Conservation (phyloP, 441 rosid species). For the Codiaeum variegatum region DNA sequence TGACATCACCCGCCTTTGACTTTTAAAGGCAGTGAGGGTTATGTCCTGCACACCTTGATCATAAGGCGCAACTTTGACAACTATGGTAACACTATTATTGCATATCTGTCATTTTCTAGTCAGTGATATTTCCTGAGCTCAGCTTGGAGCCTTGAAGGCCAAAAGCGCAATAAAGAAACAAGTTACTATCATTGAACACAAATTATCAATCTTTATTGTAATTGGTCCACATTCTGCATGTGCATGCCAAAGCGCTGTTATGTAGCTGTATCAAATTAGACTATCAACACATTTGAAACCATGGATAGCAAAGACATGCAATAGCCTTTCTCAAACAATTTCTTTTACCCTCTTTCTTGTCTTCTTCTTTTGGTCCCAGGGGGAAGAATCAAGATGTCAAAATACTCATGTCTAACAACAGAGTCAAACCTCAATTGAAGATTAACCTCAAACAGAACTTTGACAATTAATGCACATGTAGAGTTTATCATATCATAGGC, state of each 20-base stretch:
- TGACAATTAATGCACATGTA: background rate
- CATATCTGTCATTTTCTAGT: too few relatives aligned
- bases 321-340: background rate
- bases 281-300: background rate
- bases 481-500: background rate
- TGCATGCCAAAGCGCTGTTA: background rate
- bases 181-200: background rate
- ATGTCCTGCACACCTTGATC: too few relatives aligned
- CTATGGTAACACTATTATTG: too few relatives aligned
- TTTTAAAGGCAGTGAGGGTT: too few relatives aligned
- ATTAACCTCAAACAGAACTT: background rate
- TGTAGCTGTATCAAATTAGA: background rate
- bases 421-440: background rate
- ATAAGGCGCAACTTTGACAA: too few relatives aligned
- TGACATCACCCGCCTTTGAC: too few relatives aligned
- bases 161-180: background rate
- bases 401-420: background rate
- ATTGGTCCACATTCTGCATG: background rate
- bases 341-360: background rate
- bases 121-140: background rate
- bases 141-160: background rate
- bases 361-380: background rate
- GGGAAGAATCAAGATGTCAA: background rate
- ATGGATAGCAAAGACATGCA: background rate
- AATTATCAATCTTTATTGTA: background rate